These are phyloP conservation scores for Elsinoe arachidis DNA, from an alignment of 2,329 filamentous ascomycete genomes.

Conservation along the genomic window DNA sequence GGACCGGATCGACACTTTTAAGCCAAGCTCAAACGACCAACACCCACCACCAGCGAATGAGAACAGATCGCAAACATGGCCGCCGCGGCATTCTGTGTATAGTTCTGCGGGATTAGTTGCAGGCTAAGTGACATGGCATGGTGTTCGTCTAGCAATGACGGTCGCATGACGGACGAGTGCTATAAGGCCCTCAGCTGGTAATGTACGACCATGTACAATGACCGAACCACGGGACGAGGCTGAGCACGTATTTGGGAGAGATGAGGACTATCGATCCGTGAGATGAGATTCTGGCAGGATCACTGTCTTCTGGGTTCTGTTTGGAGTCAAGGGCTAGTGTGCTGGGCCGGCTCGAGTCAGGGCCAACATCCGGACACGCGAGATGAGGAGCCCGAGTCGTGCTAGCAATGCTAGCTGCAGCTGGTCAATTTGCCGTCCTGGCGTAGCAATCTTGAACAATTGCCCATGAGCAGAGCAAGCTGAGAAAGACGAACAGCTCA, in stretches of 20 bases:
- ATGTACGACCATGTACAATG: not conserved
- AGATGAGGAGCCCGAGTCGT: slow-evolving; percentile 5
- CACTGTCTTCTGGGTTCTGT: not conserved
- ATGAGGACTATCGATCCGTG: not conserved
- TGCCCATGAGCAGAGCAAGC: no score
- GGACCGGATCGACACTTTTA: not conserved
- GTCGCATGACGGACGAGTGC: not conserved
- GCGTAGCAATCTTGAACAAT: not conserved
- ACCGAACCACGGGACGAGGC: not conserved
- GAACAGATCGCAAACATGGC: not conserved
- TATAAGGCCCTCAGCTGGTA: not conserved
- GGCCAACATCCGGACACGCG: slow-evolving; percentile 8
- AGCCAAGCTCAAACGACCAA: slow-evolving; percentile 5
- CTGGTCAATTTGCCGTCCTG: slow-evolving; percentile 8
- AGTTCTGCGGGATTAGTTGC: not conserved
- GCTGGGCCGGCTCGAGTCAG: slow-evolving; percentile 8
- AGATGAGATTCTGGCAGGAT: slow-evolving; percentile 7
- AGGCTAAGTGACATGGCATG: not conserved
- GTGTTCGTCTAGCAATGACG: not conserved
- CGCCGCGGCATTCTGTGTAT: not conserved
- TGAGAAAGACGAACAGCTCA: not conserved
- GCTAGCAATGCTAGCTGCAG: not conserved
- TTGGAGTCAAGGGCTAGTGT: no score
- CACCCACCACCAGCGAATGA: not conserved
- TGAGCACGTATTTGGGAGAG: not conserved